Evolutionary conservation across 192 early-diverging fungal species (phyloP).

Genomic region (Piromyces sp.): DNA sequence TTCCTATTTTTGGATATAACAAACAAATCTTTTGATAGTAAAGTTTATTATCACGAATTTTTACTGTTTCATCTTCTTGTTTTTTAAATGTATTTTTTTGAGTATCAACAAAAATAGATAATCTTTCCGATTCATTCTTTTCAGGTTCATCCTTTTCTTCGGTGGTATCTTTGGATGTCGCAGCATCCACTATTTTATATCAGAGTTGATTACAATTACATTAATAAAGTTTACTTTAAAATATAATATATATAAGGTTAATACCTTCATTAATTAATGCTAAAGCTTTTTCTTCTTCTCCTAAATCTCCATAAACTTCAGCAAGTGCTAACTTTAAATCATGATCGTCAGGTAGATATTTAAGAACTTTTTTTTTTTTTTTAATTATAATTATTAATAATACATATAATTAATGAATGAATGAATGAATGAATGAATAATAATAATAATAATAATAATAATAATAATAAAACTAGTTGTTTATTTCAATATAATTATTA

Average conservation of each 20-base stretch:
- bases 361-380: conserved; percentile 10
- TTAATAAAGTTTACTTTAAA: no score
- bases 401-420: no score
- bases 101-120: neutral
- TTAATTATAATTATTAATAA: no score
- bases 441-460: no score
- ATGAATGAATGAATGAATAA: no score
- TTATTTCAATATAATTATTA: no score
- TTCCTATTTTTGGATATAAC: neutral
- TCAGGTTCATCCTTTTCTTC: neutral
- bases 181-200: neutral
- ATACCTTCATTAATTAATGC: conserved; percentile 7
- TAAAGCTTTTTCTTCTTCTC: conserved; percentile 19
- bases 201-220: no score
- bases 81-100: neutral
- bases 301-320: conserved; percentile 53
- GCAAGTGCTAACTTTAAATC: conserved; percentile 52
- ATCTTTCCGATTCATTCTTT: neutral
- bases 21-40: neutral
- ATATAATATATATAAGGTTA: neutral
- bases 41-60: neutral
- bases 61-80: neutral
- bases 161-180: neutral
- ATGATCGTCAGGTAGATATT: conserved; percentile 38
- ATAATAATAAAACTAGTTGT: no score